Base-by-base conservation (phyloP, 2,329 filamentous ascomycete genomes). In the Curvularia spicifera region DNA sequence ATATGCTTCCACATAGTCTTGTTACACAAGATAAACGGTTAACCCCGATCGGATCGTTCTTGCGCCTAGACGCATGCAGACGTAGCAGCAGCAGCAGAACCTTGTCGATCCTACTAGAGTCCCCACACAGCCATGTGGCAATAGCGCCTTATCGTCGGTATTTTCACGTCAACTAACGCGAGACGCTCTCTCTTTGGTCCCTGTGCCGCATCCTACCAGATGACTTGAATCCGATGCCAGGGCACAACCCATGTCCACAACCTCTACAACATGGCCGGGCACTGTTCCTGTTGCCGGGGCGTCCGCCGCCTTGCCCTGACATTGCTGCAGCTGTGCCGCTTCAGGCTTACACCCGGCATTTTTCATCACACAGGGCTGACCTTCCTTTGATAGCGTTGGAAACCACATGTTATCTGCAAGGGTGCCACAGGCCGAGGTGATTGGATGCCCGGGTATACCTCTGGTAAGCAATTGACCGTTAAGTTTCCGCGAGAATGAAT, bases 401-500 rank as follows among this genome's bases (percentile, higher is more conserved):
- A 40, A 42, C 45, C 52, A 51, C n/a, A 39, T 35, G 46, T 39
- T 40, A 24, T 53, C 49, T 53, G 56, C 39, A 60, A 60, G 59
- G 53, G 24, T 51, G 53, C 29, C 47, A 53, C 29, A 46, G 51
- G 26, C 28, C 51, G 40, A 35, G 29, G 15, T 54, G 29, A 60
- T 57, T 56, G 54, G 57, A 28, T 45, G 40, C 35, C 37, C 47
- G 50, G 39, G 24, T 57, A 42, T 48, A 40, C 42, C 26, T 45
- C 45, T 43, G 28, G 57, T 63, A 57, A 63, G 60, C 60, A 52
- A 51, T 49, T 60, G 54, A 58, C 60, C 57, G 54, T 63, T 58
- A 24, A 51, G 15, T 22, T 26, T 58, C 35, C 57, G 44, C 47
- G 29, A 53, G 49, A 22, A 46, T 51, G 54, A 46, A 60, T 51